A percentile compares a stretch with the other conserved stretches of the same genome.
phyloP scores from a whole-genome alignment of 495 filamentous ascomycete species.

The Amniculicola lignicola region DNA sequence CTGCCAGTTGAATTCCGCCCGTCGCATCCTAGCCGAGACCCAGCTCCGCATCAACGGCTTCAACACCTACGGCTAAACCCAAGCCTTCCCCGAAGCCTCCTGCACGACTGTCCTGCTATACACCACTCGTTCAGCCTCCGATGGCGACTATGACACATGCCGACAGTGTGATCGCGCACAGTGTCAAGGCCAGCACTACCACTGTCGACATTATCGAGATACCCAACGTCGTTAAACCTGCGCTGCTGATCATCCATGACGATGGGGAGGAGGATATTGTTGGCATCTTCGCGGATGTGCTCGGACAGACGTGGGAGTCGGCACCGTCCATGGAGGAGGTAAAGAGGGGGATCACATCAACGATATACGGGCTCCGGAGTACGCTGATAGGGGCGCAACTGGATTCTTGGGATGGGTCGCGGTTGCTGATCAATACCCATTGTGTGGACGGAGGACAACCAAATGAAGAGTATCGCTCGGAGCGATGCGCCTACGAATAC shows the following conservation, averaged over 20 bases:
- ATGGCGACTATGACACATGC: constrained; percentile 37
- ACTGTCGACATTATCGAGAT: constrained; percentile 39
- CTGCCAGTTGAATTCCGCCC: constrained; percentile 34
- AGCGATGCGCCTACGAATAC: constrained; percentile 75
- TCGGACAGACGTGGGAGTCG: constrained; percentile 38
- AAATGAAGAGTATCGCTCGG: constrained; percentile 60
- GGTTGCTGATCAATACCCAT: constrained; percentile 63
- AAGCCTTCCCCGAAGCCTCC: not conserved
- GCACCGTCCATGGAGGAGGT: constrained; percentile 28
- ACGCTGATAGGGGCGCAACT: constrained; percentile 12
- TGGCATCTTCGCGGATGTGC: constrained; percentile 39
- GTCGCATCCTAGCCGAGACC: constrained; percentile 35
- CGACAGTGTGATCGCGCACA: constrained; percentile 17
- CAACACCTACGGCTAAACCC: constrained; percentile 36
- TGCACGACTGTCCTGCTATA: not conserved
- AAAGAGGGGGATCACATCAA: constrained; percentile 24
- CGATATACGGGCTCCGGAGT: constrained; percentile 35
- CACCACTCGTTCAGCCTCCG: constrained; percentile 7
- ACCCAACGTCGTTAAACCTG: constrained; percentile 31
- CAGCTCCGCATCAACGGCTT: constrained; percentile 38
- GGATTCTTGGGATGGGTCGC: constrained; percentile 23
- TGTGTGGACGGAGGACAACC: constrained; percentile 67
- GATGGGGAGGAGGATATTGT: constrained; percentile 40
- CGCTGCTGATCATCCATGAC: constrained; percentile 39
- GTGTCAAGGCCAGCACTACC: constrained; percentile 31